Evolutionary conservation across 2,329 filamentous ascomycete species (phyloP), one percentile per base, ranked within the genome.

Genomic region (Aulographum hederae): DNA sequence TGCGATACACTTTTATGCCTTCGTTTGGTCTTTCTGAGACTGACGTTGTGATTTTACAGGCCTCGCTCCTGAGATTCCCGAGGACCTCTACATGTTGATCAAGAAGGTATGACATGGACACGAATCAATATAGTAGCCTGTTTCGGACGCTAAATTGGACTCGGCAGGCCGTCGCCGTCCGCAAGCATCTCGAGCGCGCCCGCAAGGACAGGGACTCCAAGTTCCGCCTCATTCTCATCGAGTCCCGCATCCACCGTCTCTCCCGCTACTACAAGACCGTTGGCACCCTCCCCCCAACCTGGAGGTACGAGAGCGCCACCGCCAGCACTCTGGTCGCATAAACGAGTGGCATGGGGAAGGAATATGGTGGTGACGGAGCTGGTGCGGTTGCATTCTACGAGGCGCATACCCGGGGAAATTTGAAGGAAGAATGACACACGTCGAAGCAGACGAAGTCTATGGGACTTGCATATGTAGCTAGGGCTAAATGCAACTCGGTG

Each of bases 171-270:
- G 85, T 94, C 52, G 78, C 85, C 58, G 89, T 98, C 69, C 86
- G 89, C 69, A 98, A 98, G 81, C 91, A 98, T 69, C 82, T 98
- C 49, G 84, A 94, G 76, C 82, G 82, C 67, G 98, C 98, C 78
- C 86, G 89, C 67, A 98, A 98, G 77, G 89, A 98, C 74, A 92
- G 84, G 73, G 89, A 98, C 73, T 81, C 78, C 72, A 98, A 98
- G 74, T 98, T 98, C 81, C 86, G 89, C 59, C 81, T 98, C 46
- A 98, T 98, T 86, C 79, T 98, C 52, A 92, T 98, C 67, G 89
- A 98, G 74, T 95, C 89, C 60, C 82, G 91, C 67, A 95, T 98
- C 66, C 89, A 98, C 79, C 86, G 89, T 69, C 79, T 98, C 49
- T 89, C 84, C 58, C 79, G 89, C 51, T 95, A 95, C 79, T 98